Evolutionary conservation across 805 yeast genomes (phyloP).

Genomic region (Candida bentonensis): DNA sequence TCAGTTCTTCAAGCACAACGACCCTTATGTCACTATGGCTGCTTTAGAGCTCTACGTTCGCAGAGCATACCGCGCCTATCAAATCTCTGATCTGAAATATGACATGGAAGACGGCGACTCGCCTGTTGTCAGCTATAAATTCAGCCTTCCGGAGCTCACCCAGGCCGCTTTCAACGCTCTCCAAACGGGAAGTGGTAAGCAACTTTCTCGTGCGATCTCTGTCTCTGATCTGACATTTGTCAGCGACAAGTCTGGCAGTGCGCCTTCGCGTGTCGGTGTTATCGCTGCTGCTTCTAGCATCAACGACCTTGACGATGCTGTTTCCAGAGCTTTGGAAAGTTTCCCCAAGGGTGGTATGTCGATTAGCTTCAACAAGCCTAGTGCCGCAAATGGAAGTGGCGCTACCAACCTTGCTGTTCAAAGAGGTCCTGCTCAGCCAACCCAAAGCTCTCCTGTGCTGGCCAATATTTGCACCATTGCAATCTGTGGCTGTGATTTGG

Average conservation of each 20-base stretch:
- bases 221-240: slow-evolving; percentile 84
- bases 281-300: slow-evolving; percentile 67
- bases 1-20: slow-evolving; percentile 73
- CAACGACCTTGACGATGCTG: slow-evolving; percentile 80
- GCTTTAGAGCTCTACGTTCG: slow-evolving; percentile 95
- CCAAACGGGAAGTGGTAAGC: slow-evolving; percentile 3
- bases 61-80: slow-evolving; percentile 94
- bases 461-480: slow-evolving; percentile 76
- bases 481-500: slow-evolving; percentile 25
- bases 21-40: slow-evolving; percentile 83
- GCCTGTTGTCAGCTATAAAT: slow-evolving; percentile 66
- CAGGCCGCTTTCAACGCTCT: slow-evolving; percentile 29
- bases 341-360: slow-evolving; percentile 36
- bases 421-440: slow-evolving; percentile 20
- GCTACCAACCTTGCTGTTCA: slow-evolving; percentile 36
- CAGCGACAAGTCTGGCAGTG: slow-evolving; percentile 48
- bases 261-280: slow-evolving; percentile 71
- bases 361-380: slow-evolving; percentile 20
- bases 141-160: slow-evolving; percentile 18
- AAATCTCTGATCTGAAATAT: slow-evolving; percentile 63
- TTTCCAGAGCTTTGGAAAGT: slow-evolving; percentile 59
- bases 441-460: slow-evolving; percentile 24
- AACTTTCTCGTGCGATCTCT: slow-evolving; percentile 53
- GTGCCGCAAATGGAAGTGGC: slow-evolving; percentile 14
- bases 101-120: slow-evolving; percentile 29